Evolutionary conservation across 2,329 filamentous ascomycete genomes (phyloP), one percentile per base, ranked within the genome.

Genomic region (Colletotrichum sp.): DNA sequence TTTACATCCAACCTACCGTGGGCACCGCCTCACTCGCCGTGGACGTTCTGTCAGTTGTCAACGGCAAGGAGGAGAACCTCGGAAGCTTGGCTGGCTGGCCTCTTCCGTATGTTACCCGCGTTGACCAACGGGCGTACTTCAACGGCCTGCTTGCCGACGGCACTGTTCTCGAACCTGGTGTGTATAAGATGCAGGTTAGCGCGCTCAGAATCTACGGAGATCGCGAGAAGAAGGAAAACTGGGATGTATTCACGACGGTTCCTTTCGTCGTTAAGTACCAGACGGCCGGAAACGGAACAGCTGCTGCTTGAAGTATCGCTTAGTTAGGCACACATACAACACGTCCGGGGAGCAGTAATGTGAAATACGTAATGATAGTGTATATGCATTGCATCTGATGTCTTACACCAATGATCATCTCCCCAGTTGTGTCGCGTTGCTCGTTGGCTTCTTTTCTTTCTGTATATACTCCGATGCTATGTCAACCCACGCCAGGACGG

Each of bases 171-270:
- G 86, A 88, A 0, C 82, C 85, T 1, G 90, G 89, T 8, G 78
- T 80, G 21, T 92, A 92, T 80, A 87, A 87, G 80, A 82, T 91
- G 68, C 83, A 84, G 1, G 83, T 90, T n/a, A 85, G 86, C 69
- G 88, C 89, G 2, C 80, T 91, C 77, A 86, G 85, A 71, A 86
- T 91, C 73, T 90, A 88, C 79, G 90, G 90, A 8, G 84, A 91
- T 30, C 57, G 69, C 4, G 59, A 74, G 4, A 76, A 78, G 15
- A 52, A 72, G 32, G 70, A 77, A n/a, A 81, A 82, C 63, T 83
- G 79, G 72, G 78, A 81, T 26, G 49, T 69, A 0, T 32, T 75
- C 2, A 71, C 77, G 24, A 77, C 77, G 8, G 77, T 78, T 16
- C 71, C 77, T 15, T 80, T 81, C n/a, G 39, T 72, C 15, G 16